Evolutionary conservation across 2,329 filamentous ascomycete genomes (phyloP).

Genomic region (Conoideocrella luteorostrata): DNA sequence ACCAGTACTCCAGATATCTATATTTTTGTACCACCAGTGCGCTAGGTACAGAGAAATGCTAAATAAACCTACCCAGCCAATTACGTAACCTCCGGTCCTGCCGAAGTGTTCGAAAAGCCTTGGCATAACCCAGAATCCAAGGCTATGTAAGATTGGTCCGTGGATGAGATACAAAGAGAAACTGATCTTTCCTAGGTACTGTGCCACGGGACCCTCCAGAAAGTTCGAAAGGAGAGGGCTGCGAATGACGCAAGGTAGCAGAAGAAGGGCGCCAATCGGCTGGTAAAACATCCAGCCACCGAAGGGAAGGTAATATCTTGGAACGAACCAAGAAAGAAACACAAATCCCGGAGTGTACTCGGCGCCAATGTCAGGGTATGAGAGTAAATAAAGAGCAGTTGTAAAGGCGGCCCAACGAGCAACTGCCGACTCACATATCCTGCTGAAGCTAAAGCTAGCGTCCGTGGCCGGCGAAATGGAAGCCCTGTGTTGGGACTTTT

Average conservation of each 20-base stretch:
- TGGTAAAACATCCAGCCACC: conserved; percentile 35
- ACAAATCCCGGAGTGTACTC: conserved; percentile 32
- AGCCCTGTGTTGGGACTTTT: no score
- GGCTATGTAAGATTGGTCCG: conserved; percentile 51
- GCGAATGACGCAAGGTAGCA: conserved; percentile 29
- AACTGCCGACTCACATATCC: neutral
- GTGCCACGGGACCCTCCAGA: conserved; percentile 25
- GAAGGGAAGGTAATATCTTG: conserved; percentile 29
- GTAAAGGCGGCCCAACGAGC: conserved; percentile 22
- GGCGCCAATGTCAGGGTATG: conserved; percentile 31
- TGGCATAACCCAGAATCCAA: conserved; percentile 54
- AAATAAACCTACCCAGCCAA: conserved; percentile 27
- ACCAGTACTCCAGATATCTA: conserved; percentile 30
- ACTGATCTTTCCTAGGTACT: conserved; percentile 33
- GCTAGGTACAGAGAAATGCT: conserved; percentile 27
- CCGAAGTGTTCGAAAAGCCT: conserved; percentile 31
- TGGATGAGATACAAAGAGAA: conserved; percentile 37
- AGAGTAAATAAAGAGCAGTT: conserved; percentile 31
- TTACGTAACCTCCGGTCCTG: conserved; percentile 18
- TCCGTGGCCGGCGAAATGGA: no score
- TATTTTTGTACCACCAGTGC: conserved; percentile 27
- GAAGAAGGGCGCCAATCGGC: conserved; percentile 28
- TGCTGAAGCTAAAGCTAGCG: no score
- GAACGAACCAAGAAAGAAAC: conserved; percentile 25
- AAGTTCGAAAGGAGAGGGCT: conserved; percentile 21